A percentile compares a stretch with the other conserved stretches of the same genome.
Conservation (phyloP, 2,329 filamentous ascomycete genomes). For the Thelonectria blattea region DNA sequence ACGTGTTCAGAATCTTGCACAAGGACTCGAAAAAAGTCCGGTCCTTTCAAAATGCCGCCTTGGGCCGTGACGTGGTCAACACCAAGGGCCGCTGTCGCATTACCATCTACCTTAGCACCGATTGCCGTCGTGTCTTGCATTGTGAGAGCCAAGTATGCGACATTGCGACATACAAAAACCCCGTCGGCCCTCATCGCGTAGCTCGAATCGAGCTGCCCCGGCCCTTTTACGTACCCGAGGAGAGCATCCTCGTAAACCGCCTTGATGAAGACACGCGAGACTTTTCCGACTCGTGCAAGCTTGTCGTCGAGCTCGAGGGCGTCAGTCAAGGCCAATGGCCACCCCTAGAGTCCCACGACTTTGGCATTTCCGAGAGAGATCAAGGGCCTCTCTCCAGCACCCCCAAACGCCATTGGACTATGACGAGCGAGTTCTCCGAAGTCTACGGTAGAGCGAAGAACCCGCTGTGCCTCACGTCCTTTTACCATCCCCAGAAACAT, state of each 20-base stretch:
- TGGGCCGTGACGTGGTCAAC: slow-evolving; percentile 40
- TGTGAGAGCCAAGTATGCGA: slow-evolving; percentile 62
- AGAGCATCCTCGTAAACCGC: slow-evolving; percentile 57
- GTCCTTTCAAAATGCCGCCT: slow-evolving; percentile 35
- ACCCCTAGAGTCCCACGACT: slow-evolving; percentile 50
- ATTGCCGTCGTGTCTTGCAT: slow-evolving; percentile 52
- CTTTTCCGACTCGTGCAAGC: slow-evolving; percentile 56
- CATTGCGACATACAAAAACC: slow-evolving; percentile 56
- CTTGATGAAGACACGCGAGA: slow-evolving; percentile 54
- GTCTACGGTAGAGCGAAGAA: slow-evolving; percentile 51
- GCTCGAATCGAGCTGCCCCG: slow-evolving; percentile 55
- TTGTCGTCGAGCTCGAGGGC: slow-evolving; percentile 60
- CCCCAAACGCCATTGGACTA: slow-evolving; percentile 43
- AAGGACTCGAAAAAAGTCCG: slow-evolving; percentile 51
- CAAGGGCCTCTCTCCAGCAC: slow-evolving; percentile 28
- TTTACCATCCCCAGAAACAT: slow-evolving; percentile 33
- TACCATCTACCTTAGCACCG: slow-evolving; percentile 44
- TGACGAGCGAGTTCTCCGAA: slow-evolving; percentile 50
- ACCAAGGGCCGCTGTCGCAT: slow-evolving; percentile 47
- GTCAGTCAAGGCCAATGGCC: slow-evolving; percentile 59
- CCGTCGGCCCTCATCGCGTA: slow-evolving; percentile 52
- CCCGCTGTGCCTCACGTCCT: slow-evolving; percentile 39
- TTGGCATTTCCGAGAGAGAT: slow-evolving; percentile 36
- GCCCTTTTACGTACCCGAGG: slow-evolving; percentile 59
- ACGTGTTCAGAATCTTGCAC: slow-evolving; percentile 60